Evolutionary conservation across 768 basidiomycete genomes (phyloP).

Genomic region (Lactarius vividus): DNA sequence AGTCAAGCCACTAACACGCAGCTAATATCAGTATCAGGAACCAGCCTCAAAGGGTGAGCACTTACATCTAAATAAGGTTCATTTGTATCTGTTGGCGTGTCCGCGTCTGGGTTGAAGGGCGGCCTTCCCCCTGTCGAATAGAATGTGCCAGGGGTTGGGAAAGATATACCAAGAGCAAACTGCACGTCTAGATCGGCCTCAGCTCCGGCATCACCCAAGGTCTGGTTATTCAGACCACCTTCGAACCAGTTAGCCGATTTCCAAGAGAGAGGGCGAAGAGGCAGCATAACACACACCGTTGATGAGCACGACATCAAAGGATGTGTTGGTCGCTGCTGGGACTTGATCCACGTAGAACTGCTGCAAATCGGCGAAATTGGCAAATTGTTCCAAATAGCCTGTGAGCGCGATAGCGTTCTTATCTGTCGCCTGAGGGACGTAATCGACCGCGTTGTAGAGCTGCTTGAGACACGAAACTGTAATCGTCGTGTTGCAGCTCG

Average conservation of each 20-base stretch:
- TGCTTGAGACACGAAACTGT: slow-evolving; percentile 37
- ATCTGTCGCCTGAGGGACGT: slow-evolving; percentile 29
- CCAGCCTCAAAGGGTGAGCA: slow-evolving; percentile 20
- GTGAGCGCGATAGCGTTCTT: slow-evolving; percentile 37
- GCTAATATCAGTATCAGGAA: not conserved
- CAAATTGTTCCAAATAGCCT: slow-evolving; percentile 38
- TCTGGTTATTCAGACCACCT: slow-evolving; percentile 63
- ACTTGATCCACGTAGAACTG: slow-evolving; percentile 34
- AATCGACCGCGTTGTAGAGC: slow-evolving; percentile 37
- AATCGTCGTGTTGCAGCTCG: slow-evolving; percentile 38
- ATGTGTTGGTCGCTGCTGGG: slow-evolving; percentile 38
- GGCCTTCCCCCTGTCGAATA: slow-evolving; percentile 62
- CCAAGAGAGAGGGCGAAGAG: not conserved
- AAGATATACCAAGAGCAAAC: slow-evolving; percentile 63
- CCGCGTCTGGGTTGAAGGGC: slow-evolving; percentile 53
- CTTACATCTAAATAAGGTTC: slow-evolving; percentile 50
- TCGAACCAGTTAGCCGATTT: not conserved
- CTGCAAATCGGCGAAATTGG: slow-evolving; percentile 35
- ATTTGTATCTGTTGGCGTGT: slow-evolving; percentile 42
- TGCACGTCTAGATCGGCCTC: slow-evolving; percentile 72
- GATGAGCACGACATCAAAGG: slow-evolving; percentile 53
- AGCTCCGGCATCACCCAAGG: slow-evolving; percentile 44
- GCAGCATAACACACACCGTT: slow-evolving; percentile 44
- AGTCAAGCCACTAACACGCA: slow-evolving; percentile 57
- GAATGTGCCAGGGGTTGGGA: slow-evolving; percentile 57